These are phyloP conservation scores for Aspergillus japonicus DNA, from an alignment of 2,329 filamentous ascomycete genomes.

Conservation along the genomic window DNA sequence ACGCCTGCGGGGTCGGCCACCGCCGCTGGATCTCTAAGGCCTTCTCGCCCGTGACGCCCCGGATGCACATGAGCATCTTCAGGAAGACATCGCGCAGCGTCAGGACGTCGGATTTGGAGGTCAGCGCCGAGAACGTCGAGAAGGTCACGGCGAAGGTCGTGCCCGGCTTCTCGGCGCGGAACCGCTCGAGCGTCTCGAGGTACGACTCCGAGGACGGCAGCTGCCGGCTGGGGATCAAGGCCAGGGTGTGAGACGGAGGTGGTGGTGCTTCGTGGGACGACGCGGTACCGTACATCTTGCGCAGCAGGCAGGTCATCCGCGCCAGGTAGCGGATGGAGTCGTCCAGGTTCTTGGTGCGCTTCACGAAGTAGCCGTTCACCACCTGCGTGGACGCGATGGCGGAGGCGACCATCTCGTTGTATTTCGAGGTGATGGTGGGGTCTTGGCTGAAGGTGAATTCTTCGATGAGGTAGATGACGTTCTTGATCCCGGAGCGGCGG, in stretches of 20 bases:
- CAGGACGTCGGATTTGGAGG: conserved; percentile 72
- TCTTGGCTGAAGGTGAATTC: conserved; percentile 63
- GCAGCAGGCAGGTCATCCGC: conserved; percentile 68
- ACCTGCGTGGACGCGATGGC: conserved; percentile 76
- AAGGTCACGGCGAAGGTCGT: conserved; percentile 65
- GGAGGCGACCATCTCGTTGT: conserved; percentile 67
- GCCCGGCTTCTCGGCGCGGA: conserved; percentile 52
- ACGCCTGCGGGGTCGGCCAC: conserved; percentile 72
- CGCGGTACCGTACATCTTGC: conserved; percentile 55
- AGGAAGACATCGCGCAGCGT: conserved; percentile 73
- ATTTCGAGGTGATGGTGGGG: conserved; percentile 48
- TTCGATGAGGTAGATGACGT: conserved; percentile 77
- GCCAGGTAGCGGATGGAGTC: conserved; percentile 75
- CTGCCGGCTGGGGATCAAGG: conserved; percentile 63
- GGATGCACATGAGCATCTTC: conserved; percentile 83
- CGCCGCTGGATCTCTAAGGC: conserved; percentile 74
- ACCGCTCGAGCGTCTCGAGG: conserved; percentile 59
- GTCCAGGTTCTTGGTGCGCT: conserved; percentile 71
- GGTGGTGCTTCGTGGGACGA: conserved; percentile 6
- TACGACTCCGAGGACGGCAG: conserved; percentile 65
- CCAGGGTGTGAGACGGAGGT: conserved; percentile 40
- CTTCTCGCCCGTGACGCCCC: conserved; percentile 72
- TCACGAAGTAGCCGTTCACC: conserved; percentile 75
- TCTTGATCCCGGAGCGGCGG: conserved; percentile 67
- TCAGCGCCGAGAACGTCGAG: conserved; percentile 67